These are phyloP conservation scores for Cylindrotheca closterium DNA, from an alignment of 108 stramenopile species.

Conservation along the genomic window DNA sequence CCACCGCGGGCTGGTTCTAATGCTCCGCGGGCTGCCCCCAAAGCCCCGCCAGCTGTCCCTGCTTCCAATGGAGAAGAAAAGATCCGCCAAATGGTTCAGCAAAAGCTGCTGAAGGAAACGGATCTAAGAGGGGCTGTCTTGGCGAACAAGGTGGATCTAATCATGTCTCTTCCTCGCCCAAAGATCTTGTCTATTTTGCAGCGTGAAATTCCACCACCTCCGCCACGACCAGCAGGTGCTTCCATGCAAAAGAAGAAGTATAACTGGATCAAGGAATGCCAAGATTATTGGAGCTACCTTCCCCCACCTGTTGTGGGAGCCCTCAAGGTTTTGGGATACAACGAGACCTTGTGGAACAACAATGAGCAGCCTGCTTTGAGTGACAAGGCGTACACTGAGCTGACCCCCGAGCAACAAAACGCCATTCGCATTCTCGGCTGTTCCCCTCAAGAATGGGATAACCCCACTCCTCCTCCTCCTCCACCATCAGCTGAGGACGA, in stretches of 20 bases:
- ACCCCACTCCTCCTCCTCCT: neutral
- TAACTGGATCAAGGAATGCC: slow-evolving; percentile 19
- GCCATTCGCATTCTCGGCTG: slow-evolving; percentile 25
- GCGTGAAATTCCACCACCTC: neutral
- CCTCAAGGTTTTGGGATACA: slow-evolving; percentile 28
- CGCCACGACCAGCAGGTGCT: slow-evolving; percentile 7
- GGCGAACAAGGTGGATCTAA: neutral
- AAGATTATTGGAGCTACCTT: slow-evolving; percentile 30
- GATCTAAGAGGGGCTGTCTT: neutral
- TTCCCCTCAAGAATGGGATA: neutral
- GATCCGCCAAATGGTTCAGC: neutral
- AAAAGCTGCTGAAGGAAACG: neutral
- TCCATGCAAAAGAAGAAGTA: slow-evolving; percentile 6
- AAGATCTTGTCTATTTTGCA: slow-evolving; percentile 3
- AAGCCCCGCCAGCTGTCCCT: neutral
- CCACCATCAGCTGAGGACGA: neutral
- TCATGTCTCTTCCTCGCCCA: neutral
- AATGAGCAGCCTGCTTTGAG: slow-evolving; percentile 5
- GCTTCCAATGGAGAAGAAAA: neutral
- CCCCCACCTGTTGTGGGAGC: slow-evolving; percentile 23
- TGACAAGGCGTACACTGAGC: slow-evolving; percentile 24
- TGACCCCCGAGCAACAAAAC: slow-evolving; percentile 28
- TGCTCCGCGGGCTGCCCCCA: no score
- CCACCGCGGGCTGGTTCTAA: no score
- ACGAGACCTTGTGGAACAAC: slow-evolving; percentile 27